These are phyloP conservation scores for Hanseniaspora lachancei DNA, from an alignment of 805 yeast genomes.

Conservation along the genomic window DNA sequence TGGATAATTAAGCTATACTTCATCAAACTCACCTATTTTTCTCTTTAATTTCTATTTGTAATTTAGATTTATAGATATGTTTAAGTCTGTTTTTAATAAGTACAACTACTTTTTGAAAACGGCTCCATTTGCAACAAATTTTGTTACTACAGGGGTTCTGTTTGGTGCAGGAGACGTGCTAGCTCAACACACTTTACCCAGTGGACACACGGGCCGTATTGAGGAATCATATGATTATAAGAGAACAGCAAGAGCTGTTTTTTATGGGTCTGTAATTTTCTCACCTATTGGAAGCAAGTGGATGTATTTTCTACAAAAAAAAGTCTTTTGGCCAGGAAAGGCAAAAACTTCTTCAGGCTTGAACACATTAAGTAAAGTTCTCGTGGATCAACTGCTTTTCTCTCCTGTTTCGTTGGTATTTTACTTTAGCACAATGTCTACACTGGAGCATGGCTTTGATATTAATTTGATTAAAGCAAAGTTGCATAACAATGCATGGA, in stretches of 20 bases:
- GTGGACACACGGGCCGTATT: neutral
- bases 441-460: constrained; percentile 42
- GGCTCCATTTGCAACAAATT: constrained; percentile 31
- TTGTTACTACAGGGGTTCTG: constrained; percentile 41
- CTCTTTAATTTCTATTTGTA: too few species aligned
- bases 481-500: constrained; percentile 40
- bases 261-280: constrained; percentile 62
- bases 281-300: constrained; percentile 65
- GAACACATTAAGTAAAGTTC: constrained; percentile 39
- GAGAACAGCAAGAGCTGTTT: constrained; percentile 49
- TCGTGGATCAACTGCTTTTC: constrained; percentile 59
- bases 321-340: constrained; percentile 30
- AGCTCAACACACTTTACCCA: constrained; percentile 41
- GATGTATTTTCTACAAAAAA: constrained; percentile 41
- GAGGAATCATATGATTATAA: constrained; percentile 32
- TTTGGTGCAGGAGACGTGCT: constrained; percentile 66
- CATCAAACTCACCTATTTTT: too few species aligned
- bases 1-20: too few species aligned
- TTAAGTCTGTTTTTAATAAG: neutral
- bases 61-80: neutral
- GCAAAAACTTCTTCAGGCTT: constrained; percentile 17
- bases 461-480: constrained; percentile 33
- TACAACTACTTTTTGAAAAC: neutral
- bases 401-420: constrained; percentile 69
- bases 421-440: constrained; percentile 54